Evolutionary conservation across 192 early-diverging fungal genomes (phyloP).

Genomic region (Coemansia sp.): DNA sequence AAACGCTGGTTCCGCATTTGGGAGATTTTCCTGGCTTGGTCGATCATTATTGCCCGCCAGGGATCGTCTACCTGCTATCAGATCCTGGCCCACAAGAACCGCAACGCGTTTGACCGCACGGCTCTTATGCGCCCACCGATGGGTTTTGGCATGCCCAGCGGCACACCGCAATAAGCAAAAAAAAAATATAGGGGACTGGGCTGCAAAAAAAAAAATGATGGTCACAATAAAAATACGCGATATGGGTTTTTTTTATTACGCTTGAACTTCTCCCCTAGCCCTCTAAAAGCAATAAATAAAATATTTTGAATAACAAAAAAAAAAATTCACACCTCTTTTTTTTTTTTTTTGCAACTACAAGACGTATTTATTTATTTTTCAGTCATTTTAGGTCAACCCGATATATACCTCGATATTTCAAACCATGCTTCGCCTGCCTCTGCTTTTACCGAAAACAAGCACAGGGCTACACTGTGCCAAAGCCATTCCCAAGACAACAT

Average conservation of each 20-base stretch:
- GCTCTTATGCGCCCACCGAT: slow-evolving; percentile 55
- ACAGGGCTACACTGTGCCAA: no score
- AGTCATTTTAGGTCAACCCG: background rate
- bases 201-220: no score
- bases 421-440: background rate
- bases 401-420: background rate
- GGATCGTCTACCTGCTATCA: slow-evolving; percentile 96
- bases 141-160: slow-evolving; percentile 38
- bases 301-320: no score
- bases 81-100: slow-evolving; percentile 96
- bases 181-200: no score
- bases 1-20: slow-evolving; percentile 91
- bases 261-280: no score
- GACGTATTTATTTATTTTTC: no score
- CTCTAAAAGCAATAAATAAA: no score
- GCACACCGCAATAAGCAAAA: slow-evolving; percentile 4
- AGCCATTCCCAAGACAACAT: no score
- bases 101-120: slow-evolving; percentile 90
- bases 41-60: slow-evolving; percentile 92
- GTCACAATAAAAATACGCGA: no score
- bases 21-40: slow-evolving; percentile 99
- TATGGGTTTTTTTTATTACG: no score
- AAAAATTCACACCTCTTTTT: no score
- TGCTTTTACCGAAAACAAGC: background rate
- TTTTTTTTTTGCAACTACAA: no score